Base-by-base conservation (phyloP, 768 basidiomycete species). In the Rhizopogon roseolus region DNA sequence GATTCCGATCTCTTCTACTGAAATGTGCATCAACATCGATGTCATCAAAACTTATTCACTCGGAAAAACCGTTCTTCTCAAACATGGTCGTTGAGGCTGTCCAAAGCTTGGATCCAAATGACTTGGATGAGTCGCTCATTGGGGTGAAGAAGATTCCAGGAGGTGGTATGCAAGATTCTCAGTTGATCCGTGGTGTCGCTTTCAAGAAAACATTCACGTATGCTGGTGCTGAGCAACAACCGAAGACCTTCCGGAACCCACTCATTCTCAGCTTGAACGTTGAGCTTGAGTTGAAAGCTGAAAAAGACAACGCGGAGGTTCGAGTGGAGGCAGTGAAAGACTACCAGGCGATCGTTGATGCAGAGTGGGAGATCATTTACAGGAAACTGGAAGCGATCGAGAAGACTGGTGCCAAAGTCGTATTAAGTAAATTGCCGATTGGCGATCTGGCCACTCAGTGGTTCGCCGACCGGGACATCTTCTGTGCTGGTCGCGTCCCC, bases 181-280 rank as follows among this genome's bases (percentile, higher is more conserved):
- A 88, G 13, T 78, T 98, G 41, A 79, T 99, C 65, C 74, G 76
- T 53, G 96, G 97, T 38, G 97, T 99, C 45, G 85, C 97, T 0
- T 99, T 98, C 85, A 98, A 98, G 72, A 99, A 99, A 76, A 99
- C 97, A 0, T 99, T 99, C 73, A 95, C 94, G 2, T 99, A 99
- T 61, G 97, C 97, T 19, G 97, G 97, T 44, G 97, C 97, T 17
- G 97, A 99, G 67, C 97, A 99, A 71, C 96, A 98, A 67, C 97
- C 96, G 41, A 98, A 98, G 73, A 79, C 81, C 34, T 97, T 98
- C 79, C 74, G 74, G 57, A 66, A 96, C 64, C 93, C 96, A 42
- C 86, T 94, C 62, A 86, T 99, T 53, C 78, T 98, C 16, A 94
- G 93, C 65, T 72, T 99, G 53, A 99, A 99, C 66, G 96, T 99